Percentiles rank a stretch among this genome's conserved stretches.
phyloP scores from a whole-genome alignment of 2,329 filamentous ascomycete genomes.

The Alternaria angustiovoidea region DNA sequence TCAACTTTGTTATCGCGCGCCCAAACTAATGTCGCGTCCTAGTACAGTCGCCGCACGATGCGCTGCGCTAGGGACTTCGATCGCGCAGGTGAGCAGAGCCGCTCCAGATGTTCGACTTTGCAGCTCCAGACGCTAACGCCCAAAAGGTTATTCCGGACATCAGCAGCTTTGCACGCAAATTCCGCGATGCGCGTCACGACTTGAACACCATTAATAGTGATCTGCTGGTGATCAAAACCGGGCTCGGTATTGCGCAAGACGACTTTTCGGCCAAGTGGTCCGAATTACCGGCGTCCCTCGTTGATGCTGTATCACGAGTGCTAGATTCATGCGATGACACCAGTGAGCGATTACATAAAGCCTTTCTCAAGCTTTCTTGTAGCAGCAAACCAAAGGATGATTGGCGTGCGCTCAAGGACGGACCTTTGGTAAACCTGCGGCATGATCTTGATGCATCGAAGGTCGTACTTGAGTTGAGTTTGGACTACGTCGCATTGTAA shows the following conservation, averaged over 20 bases:
- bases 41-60: conserved; percentile 46
- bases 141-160: conserved; percentile 41
- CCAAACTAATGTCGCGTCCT: conserved; percentile 32
- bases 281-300: conserved; percentile 30
- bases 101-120: conserved; percentile 7
- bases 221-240: conserved; percentile 43
- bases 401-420: conserved; percentile 33
- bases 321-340: conserved; percentile 40
- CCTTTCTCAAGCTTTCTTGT: conserved; percentile 39
- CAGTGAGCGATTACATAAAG: conserved; percentile 40
- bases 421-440: conserved; percentile 25
- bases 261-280: conserved; percentile 35
- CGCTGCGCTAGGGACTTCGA: conserved; percentile 41
- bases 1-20: neutral
- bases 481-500: conserved; percentile 43
- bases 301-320: conserved; percentile 40
- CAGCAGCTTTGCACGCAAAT: conserved; percentile 40
- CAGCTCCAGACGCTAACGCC: conserved; percentile 19
- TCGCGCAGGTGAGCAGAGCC: conserved; percentile 36
- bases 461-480: conserved; percentile 38
- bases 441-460: conserved; percentile 39
- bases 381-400: conserved; percentile 29
- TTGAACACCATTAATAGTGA: conserved; percentile 43
- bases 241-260: conserved; percentile 43
- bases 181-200: conserved; percentile 44